These are phyloP conservation scores for Trichoderma sp. DNA, from an alignment of 2,329 filamentous ascomycete genomes.

Conservation along the genomic window DNA sequence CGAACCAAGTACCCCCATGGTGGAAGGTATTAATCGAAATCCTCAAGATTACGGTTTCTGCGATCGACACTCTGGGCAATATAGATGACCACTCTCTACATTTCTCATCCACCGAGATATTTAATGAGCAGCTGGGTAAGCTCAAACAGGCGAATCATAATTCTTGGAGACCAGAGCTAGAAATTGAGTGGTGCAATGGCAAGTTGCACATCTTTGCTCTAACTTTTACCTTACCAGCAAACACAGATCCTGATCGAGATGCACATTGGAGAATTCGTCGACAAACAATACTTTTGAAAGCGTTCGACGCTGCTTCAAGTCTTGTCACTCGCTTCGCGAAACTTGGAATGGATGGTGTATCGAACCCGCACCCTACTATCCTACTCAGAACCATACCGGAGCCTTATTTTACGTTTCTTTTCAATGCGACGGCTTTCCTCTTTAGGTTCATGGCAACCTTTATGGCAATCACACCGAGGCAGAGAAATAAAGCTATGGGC, in stretches of 20 bases:
- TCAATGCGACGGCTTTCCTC: background rate
- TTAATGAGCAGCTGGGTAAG: background rate
- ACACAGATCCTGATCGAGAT: background rate
- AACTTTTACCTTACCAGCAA: background rate
- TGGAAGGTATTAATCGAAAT: background rate
- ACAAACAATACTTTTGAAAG: background rate
- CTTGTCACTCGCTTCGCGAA: background rate
- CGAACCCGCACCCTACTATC: background rate
- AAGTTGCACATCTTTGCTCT: background rate
- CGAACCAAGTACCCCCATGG: background rate
- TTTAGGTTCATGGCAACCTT: background rate
- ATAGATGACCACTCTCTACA: background rate
- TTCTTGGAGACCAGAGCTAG: background rate
- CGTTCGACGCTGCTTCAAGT: background rate
- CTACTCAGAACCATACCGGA: background rate
- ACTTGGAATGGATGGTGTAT: background rate
- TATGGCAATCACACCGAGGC: background rate
- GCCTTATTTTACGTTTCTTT: background rate
- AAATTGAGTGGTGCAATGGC: background rate
- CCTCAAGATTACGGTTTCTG: background rate
- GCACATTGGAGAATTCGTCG: background rate
- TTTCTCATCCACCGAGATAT: background rate
- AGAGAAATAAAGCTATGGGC: background rate
- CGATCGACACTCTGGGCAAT: background rate
- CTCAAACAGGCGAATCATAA: background rate